Conservation (phyloP, 2,329 filamentous ascomycete species). For the Balansia obtecta region DNA sequence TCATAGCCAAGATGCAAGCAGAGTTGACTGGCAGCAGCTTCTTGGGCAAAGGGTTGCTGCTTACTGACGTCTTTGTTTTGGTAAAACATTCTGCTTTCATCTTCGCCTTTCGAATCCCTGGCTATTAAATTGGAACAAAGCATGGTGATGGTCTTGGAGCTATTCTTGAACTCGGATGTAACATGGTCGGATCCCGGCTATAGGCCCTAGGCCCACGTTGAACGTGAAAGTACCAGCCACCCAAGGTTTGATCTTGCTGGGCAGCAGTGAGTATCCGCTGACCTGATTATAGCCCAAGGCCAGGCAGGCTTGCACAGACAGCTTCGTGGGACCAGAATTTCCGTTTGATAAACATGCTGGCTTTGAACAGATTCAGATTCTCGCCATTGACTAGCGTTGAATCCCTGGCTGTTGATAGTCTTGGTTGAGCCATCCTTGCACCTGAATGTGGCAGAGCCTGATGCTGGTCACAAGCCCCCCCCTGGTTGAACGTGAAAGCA, state of each 20-base stretch:
- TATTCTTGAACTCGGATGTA: too few relatives aligned
- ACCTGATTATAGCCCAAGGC: conserved; percentile 9
- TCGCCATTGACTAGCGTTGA: not conserved
- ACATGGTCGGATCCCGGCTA: too few relatives aligned
- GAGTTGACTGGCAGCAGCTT: not conserved
- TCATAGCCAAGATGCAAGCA: conserved; percentile 3
- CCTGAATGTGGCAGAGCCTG: not conserved
- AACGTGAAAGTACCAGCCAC: too few relatives aligned
- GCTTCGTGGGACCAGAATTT: not conserved
- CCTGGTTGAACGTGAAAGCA: not conserved
- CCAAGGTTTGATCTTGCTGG: too few relatives aligned
- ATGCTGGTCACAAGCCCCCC: not conserved
- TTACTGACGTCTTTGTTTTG: not conserved
- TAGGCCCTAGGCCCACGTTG: too few relatives aligned
- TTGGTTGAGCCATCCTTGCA: conserved; percentile 1
- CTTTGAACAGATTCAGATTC: not conserved
- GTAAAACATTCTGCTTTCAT: not conserved
- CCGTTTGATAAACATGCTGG: not conserved
- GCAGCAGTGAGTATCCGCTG: conserved; percentile 12
- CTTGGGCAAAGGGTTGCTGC: not conserved
- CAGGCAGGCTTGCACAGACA: not conserved
- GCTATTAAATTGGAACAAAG: too few relatives aligned
- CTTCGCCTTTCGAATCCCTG: too few relatives aligned
- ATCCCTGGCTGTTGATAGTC: not conserved
- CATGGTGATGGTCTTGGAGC: too few relatives aligned